Percentiles rank a stretch among this genome's conserved stretches.
Conservation (phyloP, 176 grass and related monocot genomes). For the Ensete glaucum region DNA sequence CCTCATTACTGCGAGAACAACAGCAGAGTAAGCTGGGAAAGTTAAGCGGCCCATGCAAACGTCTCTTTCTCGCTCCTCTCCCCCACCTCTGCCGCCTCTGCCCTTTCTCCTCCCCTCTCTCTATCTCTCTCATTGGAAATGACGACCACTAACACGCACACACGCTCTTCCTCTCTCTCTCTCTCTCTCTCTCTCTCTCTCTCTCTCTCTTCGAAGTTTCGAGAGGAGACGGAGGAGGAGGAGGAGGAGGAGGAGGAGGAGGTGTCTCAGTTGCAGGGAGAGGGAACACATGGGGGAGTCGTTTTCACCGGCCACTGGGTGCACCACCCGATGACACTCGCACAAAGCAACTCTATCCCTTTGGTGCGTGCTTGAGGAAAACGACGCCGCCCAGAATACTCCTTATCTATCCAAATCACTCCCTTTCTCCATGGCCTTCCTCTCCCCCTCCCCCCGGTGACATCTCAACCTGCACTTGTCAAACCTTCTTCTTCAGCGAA, state of each 20-base stretch:
- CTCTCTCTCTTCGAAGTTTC: neutral
- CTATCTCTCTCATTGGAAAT: conserved; percentile 9
- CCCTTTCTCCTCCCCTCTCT: conserved; percentile 16
- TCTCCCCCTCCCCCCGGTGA: neutral
- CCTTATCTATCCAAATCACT: neutral
- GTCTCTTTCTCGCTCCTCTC: conserved; percentile 23
- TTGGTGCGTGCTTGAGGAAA: neutral
- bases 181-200: too few relatives aligned
- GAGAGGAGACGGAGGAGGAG: too few relatives aligned
- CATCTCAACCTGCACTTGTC: too few relatives aligned
- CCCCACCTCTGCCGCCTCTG: conserved; percentile 29
- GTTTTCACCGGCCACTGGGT: conserved; percentile 2
- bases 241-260: too few relatives aligned
- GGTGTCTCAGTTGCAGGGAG: too few relatives aligned
- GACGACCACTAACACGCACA: neutral
- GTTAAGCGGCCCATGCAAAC: conserved; percentile 20
- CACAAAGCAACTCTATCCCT: neutral
- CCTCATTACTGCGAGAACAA: conserved; percentile 21
- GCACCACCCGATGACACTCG: neutral
- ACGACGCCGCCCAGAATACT: neutral
- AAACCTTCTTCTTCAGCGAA: too few relatives aligned
- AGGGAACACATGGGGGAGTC: conserved; percentile 2
- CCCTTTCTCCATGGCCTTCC: neutral
- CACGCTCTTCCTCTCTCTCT: neutral
- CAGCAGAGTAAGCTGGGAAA: conserved; percentile 15